Evolutionary conservation across 129 eudicot species (phyloP).

Genomic region (Mikania micrantha): DNA sequence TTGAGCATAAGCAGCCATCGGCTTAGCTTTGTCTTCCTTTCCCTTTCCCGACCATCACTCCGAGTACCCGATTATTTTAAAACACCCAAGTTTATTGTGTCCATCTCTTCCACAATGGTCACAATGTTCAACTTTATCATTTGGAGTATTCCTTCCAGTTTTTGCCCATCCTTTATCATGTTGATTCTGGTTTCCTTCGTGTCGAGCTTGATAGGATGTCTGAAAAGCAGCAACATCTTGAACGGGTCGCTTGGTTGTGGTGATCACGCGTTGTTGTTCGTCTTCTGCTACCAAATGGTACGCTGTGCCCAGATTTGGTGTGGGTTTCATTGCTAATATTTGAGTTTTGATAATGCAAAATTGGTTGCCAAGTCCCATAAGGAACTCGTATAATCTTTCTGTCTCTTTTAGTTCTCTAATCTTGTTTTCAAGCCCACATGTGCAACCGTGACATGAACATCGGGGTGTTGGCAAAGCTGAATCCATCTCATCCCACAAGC

Average conservation of each 20-base stretch:
- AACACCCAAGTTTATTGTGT: no score
- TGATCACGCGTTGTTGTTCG: background rate
- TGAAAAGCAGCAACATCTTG: background rate
- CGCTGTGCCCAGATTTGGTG: background rate
- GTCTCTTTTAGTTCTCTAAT: background rate
- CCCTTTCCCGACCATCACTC: no score
- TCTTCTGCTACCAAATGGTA: background rate
- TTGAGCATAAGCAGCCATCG: background rate
- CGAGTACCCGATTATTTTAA: no score
- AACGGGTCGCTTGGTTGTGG: background rate
- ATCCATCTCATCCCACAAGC: background rate
- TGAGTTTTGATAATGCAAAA: background rate
- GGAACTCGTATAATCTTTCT: background rate
- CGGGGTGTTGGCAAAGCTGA: background rate
- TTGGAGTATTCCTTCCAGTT: no score
- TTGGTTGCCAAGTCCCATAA: background rate
- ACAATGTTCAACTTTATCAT: no score
- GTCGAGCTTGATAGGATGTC: background rate
- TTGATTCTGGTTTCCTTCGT: background rate
- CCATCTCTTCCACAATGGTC: no score
- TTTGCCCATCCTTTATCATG: background rate
- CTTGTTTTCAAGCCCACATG: no score
- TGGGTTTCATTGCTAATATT: background rate
- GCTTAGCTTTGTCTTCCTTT: background rate
- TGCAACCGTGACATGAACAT: no score